These are phyloP conservation scores for Saksenaea vasiformis DNA, from an alignment of 371 early-diverging fungal genomes.

Conservation along the genomic window DNA sequence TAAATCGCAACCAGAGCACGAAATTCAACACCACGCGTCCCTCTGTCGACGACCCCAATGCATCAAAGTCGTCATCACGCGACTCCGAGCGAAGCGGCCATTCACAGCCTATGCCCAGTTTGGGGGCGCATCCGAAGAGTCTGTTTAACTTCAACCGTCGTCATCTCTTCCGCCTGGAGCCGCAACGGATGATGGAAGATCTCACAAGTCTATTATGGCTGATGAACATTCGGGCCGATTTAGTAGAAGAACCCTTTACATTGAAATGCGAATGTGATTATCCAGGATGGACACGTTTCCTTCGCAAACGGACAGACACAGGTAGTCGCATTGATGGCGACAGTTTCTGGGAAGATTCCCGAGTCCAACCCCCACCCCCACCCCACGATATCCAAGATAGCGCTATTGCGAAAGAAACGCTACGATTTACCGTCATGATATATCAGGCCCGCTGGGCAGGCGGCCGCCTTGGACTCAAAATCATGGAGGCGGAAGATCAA, in stretches of 20 bases:
- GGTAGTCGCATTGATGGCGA: slow-evolving; percentile 14
- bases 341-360: slow-evolving; percentile 2
- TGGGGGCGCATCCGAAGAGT: slow-evolving; percentile 29
- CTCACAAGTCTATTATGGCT: slow-evolving; percentile 18
- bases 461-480: slow-evolving; percentile 41
- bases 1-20: slow-evolving; percentile 1
- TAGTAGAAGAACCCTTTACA: slow-evolving; percentile 19
- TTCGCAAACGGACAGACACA: slow-evolving; percentile 7
- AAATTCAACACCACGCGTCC: slow-evolving; percentile 10
- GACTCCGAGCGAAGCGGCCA: not conserved
- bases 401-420: slow-evolving; percentile 11
- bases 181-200: slow-evolving; percentile 31
- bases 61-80: not conserved
- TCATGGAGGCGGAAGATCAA: slow-evolving; percentile 36
- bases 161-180: slow-evolving; percentile 31
- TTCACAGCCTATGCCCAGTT: slow-evolving; percentile 13
- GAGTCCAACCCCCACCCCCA: not conserved
- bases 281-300: slow-evolving; percentile 20
- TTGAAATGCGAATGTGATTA: slow-evolving; percentile 31
- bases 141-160: slow-evolving; percentile 39
- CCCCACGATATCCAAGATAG: slow-evolving; percentile 1
- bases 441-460: slow-evolving; percentile 47
- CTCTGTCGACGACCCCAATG: not conserved
- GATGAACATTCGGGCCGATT: slow-evolving; percentile 21
- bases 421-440: slow-evolving; percentile 31